phyloP scores from a whole-genome alignment of 768 basidiomycete species.

The Postia placenta region DNA sequence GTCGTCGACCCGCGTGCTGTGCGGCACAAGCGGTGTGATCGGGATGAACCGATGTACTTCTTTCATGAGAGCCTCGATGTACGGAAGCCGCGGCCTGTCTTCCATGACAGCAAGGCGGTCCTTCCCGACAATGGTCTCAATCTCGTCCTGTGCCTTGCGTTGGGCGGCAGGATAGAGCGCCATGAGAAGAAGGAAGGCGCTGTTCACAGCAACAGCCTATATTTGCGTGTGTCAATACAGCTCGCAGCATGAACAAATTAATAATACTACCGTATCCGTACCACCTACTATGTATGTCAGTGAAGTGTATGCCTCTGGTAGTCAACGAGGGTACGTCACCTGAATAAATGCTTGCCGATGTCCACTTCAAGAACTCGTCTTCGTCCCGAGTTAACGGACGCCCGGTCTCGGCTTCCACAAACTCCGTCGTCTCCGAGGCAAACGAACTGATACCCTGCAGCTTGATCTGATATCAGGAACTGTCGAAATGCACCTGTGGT shows the following conservation, averaged over 20 bases:
- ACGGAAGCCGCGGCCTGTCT: slow-evolving; percentile 7
- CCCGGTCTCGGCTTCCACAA: background rate
- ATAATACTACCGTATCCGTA: slow-evolving; percentile 10
- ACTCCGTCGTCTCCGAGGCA: background rate
- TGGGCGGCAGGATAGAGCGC: slow-evolving; percentile 26
- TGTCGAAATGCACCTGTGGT: too few species aligned
- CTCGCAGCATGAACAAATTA: background rate
- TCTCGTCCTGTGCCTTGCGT: slow-evolving; percentile 21
- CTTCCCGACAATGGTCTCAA: slow-evolving; percentile 25
- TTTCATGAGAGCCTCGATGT: slow-evolving; percentile 10
- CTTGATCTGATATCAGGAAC: background rate
- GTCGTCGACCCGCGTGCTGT: slow-evolving; percentile 3
- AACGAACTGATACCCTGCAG: slow-evolving; percentile 1
- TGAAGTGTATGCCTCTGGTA: too few species aligned
- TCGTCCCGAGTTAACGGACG: background rate
- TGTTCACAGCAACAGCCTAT: background rate
- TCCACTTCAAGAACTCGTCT: slow-evolving; percentile 5
- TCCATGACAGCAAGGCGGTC: slow-evolving; percentile 5
- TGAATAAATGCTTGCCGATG: slow-evolving; percentile 8
- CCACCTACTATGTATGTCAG: too few species aligned
- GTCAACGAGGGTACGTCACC: slow-evolving; percentile 1
- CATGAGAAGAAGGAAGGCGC: slow-evolving; percentile 20
- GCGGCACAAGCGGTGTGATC: background rate
- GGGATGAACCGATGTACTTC: slow-evolving; percentile 9
- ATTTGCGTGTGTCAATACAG: background rate